Conservation (phyloP, 73 alveolate genomes). For the Effrenium voratum region DNA sequence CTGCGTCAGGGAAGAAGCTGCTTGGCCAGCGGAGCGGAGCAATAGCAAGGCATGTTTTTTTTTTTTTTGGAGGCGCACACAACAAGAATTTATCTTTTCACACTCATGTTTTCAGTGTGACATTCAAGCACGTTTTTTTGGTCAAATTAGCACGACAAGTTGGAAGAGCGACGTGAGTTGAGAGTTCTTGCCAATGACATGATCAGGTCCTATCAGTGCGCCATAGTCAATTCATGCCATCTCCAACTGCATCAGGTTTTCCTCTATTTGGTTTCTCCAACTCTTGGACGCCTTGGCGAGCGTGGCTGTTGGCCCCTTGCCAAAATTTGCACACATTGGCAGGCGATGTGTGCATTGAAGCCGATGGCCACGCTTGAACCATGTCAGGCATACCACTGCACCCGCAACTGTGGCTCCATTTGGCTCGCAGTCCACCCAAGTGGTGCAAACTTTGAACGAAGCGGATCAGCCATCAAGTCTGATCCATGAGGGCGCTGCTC, state of each 20-base stretch:
- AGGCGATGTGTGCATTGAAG: too few relatives aligned
- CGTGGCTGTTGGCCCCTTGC: constrained; percentile 47
- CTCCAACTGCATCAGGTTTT: constrained; percentile 64
- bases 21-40: neutral
- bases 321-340: neutral
- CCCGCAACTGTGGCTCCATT: neutral
- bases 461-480: neutral
- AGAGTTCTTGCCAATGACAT: too few relatives aligned
- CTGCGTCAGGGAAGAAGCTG: constrained; percentile 41
- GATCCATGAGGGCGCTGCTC: constrained; percentile 33
- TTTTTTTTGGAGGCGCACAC: too few relatives aligned
- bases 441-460: constrained; percentile 46
- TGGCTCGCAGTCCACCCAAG: constrained; percentile 40
- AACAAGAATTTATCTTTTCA: too few relatives aligned
- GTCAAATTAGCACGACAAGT: too few relatives aligned
- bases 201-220: too few relatives aligned
- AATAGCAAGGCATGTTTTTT: too few relatives aligned
- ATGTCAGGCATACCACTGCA: neutral
- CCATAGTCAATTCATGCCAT: too few relatives aligned
- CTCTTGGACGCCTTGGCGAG: constrained; percentile 36
- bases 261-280: constrained; percentile 79
- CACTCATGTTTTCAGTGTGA: too few relatives aligned
- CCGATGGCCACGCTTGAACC: neutral
- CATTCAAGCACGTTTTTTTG: too few relatives aligned
- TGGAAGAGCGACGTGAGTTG: too few relatives aligned